Conservation (phyloP, 1,284 basidiomycete genomes). For the Malassezia yamatoensis region DNA sequence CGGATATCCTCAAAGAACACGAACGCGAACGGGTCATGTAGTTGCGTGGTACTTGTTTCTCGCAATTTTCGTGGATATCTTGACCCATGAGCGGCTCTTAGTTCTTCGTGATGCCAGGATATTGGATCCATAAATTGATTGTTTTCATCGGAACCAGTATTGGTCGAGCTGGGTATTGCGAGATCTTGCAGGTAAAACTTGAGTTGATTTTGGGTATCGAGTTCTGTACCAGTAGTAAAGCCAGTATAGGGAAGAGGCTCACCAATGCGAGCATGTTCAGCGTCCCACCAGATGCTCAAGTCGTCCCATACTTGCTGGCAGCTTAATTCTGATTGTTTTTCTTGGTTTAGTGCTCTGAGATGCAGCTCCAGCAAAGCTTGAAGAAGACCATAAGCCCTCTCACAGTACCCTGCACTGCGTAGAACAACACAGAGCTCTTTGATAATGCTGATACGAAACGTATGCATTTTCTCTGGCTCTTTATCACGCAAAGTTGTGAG, state of each 20-base stretch:
- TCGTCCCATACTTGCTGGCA: background rate
- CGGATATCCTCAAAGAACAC: constrained; percentile 5
- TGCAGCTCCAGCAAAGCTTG: constrained; percentile 10
- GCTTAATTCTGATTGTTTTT: background rate
- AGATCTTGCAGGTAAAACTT: background rate
- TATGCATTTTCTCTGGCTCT: background rate
- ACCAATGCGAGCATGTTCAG: background rate
- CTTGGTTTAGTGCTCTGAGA: background rate
- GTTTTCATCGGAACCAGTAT: background rate
- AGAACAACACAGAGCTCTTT: background rate
- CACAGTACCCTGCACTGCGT: constrained; percentile 9
- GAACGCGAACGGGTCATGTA: constrained; percentile 9
- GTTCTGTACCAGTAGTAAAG: background rate
- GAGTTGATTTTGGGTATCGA: background rate
- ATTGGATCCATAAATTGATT: background rate
- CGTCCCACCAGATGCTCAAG: constrained; percentile 16
- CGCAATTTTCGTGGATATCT: no score
- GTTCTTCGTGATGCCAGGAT: background rate
- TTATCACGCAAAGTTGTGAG: background rate
- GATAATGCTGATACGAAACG: background rate
- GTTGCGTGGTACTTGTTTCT: no score
- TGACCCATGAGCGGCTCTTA: background rate
- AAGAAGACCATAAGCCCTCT: constrained; percentile 2
- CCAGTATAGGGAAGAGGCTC: constrained; percentile 1
- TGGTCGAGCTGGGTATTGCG: background rate